Conservation (phyloP, 139 green algal genomes). For the Yamagishiella unicocca region DNA sequence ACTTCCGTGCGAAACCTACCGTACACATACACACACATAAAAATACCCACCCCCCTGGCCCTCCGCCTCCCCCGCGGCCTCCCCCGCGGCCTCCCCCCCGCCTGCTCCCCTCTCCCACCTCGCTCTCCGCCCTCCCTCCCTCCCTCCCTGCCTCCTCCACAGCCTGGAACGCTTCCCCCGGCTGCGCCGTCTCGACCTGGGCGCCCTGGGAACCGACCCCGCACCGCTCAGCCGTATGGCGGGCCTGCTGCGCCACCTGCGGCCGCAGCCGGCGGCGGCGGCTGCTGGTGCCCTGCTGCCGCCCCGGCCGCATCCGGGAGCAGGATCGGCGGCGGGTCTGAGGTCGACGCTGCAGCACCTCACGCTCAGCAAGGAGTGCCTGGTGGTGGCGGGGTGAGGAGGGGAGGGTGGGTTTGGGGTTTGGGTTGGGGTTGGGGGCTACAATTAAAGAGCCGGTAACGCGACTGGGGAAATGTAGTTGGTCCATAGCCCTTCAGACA, state of each 20-base stretch:
- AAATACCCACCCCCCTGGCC: too few relatives aligned
- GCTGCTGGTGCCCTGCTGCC: background rate
- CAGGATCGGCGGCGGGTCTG: background rate
- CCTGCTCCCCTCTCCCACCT: background rate
- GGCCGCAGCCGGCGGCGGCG: background rate
- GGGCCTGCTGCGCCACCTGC: slow-evolving; percentile 5
- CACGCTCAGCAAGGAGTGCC: slow-evolving; percentile 43
- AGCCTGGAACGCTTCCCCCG: slow-evolving; percentile 38
- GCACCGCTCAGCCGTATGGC: slow-evolving; percentile 18
- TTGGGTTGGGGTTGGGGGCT: background rate
- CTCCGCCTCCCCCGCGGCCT: too few relatives aligned
- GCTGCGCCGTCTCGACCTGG: slow-evolving; percentile 1
- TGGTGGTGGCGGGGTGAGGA: slow-evolving; percentile 11
- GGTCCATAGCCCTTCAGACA: too few relatives aligned
- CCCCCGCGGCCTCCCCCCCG: too few relatives aligned
- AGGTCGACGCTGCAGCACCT: slow-evolving; percentile 7
- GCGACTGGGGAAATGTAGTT: too few relatives aligned
- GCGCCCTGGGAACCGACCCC: slow-evolving; percentile 24
- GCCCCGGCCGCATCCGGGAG: background rate
- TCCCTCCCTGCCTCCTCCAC: background rate
- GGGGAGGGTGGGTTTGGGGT: background rate
- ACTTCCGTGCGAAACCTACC: too few relatives aligned
- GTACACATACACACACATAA: too few relatives aligned
- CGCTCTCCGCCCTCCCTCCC: background rate
- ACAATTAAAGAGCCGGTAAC: too few relatives aligned